Base-by-base conservation (phyloP, 306 rosid species). In the Ziziphus jujuba region DNA sequence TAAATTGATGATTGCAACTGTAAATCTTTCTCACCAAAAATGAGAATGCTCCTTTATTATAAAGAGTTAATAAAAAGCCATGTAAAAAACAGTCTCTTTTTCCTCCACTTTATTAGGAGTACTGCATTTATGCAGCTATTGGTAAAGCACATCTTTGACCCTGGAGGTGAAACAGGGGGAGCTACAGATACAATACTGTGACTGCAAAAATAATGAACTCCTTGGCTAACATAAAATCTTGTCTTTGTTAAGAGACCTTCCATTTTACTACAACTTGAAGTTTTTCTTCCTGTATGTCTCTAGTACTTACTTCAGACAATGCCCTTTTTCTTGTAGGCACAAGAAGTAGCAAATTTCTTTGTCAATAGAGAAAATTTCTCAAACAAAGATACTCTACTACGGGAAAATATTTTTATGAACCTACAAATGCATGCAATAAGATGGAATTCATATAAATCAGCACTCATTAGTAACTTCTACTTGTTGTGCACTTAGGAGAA, bases 371-470 rank as follows among this genome's bases (percentile, higher is more conserved):
- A 22, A 38, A 23, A 14, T 23, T 7, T 8, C 5, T 0, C 35
- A 31, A 64, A 43, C 3, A 23, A 24, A 24, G 4, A 17, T 17
- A 2, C 34, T 28, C 9, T 13, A 25, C 31, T 21, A 34, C n/a
- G 14, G 6, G 12, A 50, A 33, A 44, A 45, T 10, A 50, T 50
- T 16, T 50, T 16, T 40, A 34, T 10, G 21, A 7, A 58, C 23
- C 13, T 9, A 59, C 17, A 28, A 50, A 50, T 24, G 43, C 43
- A 15, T 40, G 17, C 23, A 36, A 40, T n/a, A 25, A 31, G 33
- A 9, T 33, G 34, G 38, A 23, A 43, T 38, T 68, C 33, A 17
- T 23, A 50, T 17, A 47, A 51, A 71, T 71, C 36, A n/a, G 34
- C 19, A 52, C 10, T 35, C 47, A 60, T 7, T 50, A 19, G 17